Evolutionary conservation across 2,329 filamentous ascomycete species (phyloP), one percentile per base, ranked within the genome.

Genomic region (Byssothecium circinans): DNA sequence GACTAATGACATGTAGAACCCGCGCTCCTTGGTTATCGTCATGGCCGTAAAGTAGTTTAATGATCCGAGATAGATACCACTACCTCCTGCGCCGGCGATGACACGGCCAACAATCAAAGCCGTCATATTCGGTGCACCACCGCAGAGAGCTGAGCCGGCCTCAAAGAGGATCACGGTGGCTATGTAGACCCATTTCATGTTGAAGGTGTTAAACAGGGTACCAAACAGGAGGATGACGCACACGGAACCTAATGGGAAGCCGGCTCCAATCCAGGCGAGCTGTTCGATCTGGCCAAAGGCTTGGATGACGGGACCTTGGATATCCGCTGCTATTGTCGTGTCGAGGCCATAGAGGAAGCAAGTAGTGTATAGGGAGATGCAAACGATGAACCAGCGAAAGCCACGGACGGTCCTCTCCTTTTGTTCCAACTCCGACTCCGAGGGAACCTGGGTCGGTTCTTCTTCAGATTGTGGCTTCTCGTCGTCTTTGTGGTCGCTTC

Each of bases 151-250:
- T 27, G 56, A 63, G 4, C 64, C 70, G n/a, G 52, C 61, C 27
- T 54, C 47, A 44, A 73, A 71, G 11, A 67, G 41, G 8, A 68
- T 27, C 2, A 54, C 5, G 22, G 36, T 37, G 8, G 15, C 33
- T 17, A 74, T 56, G 36, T 67, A 72, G 14, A 75, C 47, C 66
- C 65, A 75, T 55, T 80, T 81, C 3, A 69, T 64, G 38, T 78
- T 67, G 58, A 79, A 79, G 2, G 68, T 61, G 1, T 61, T 67
- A 43, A 74, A 79, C 0, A 69, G 41, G n/a, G 71, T 71, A 1
- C 70, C 69, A 50, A 45, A 56, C 2, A 51, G 39, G 0, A 44
- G 19, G 33, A 60, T 56, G 0, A 48, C 54, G 3, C 52, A 47
- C 20, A 54, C 45, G 6, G 44, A 41, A 1, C 46, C 49, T 1